phyloP scores from a whole-genome alignment of 805 yeast genomes.

The Saccharomycopsis babjevae region DNA sequence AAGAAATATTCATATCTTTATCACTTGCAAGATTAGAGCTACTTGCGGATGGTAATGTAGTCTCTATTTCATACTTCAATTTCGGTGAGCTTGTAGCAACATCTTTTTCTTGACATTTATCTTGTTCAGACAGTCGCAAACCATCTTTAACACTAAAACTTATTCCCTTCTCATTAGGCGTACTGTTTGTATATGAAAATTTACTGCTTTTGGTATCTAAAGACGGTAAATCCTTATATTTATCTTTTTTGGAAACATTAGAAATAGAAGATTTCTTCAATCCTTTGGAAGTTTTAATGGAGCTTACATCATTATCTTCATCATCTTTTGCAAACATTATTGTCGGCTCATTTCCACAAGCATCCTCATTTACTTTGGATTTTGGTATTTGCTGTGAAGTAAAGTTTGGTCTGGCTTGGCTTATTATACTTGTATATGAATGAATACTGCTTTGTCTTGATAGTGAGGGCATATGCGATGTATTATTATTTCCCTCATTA shows the following conservation, averaged over 20 bases:
- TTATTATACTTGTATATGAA: conserved; percentile 16
- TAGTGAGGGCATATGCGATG: conserved; percentile 10
- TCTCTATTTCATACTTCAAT: background rate
- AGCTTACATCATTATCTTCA: conserved; percentile 7
- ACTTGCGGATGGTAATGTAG: background rate
- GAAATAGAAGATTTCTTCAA: background rate
- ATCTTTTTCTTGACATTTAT: background rate
- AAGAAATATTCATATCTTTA: background rate
- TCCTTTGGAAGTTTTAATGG: background rate
- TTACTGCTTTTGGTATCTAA: background rate
- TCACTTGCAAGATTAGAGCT: background rate
- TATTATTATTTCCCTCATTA: background rate
- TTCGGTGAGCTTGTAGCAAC: background rate
- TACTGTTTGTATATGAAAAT: background rate
- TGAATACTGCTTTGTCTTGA: conserved; percentile 18
- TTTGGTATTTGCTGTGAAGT: conserved; percentile 65
- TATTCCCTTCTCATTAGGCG: background rate
- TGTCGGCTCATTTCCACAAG: conserved; percentile 57
- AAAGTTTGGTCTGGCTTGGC: conserved; percentile 46
- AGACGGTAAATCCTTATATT: background rate
- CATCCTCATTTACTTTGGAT: conserved; percentile 57
- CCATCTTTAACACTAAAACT: background rate
- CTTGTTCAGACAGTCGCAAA: background rate
- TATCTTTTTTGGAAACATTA: background rate
- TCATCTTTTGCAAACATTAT: conserved; percentile 39